A percentile compares a stretch with the other conserved stretches of the same genome.
phyloP scores from a whole-genome alignment of 2,329 filamentous ascomycete genomes.

The Atkinsonella texensis region DNA sequence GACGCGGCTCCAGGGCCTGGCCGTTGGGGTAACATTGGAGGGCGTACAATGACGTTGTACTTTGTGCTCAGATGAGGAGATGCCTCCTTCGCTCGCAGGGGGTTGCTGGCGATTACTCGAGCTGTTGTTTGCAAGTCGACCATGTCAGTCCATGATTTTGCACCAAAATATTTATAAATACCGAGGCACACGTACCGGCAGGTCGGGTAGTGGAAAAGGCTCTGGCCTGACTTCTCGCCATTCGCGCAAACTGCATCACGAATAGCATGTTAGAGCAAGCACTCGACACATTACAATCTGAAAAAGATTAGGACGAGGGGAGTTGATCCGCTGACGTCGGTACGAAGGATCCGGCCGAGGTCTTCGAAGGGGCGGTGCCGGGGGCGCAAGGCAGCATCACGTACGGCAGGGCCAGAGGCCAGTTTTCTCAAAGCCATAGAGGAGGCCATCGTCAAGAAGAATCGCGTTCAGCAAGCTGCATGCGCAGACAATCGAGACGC shows the following conservation, averaged over 20 bases:
- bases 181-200: slow-evolving; percentile 44
- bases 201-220: slow-evolving; percentile 80
- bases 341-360: neutral
- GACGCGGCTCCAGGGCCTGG: neutral
- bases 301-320: neutral
- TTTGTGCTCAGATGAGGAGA: slow-evolving; percentile 76
- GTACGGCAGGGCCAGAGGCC: slow-evolving; percentile 42
- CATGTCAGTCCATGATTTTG: neutral
- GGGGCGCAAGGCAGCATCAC: slow-evolving; percentile 17
- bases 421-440: slow-evolving; percentile 54
- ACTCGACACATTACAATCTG: neutral
- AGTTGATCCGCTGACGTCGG: neutral
- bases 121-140: slow-evolving; percentile 33
- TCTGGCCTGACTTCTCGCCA: slow-evolving; percentile 53
- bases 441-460: slow-evolving; percentile 40
- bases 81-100: slow-evolving; percentile 86
- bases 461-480: slow-evolving; percentile 19
- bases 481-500: slow-evolving; percentile 14
- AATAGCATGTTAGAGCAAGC: neutral
- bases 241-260: slow-evolving; percentile 45
- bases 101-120: slow-evolving; percentile 74
- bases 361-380: neutral
- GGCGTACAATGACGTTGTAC: slow-evolving; percentile 83
- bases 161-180: neutral
- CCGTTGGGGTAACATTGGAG: neutral